Base-by-base conservation (phyloP, 2,329 filamentous ascomycete genomes). In the Fusarium miscanthi region DNA sequence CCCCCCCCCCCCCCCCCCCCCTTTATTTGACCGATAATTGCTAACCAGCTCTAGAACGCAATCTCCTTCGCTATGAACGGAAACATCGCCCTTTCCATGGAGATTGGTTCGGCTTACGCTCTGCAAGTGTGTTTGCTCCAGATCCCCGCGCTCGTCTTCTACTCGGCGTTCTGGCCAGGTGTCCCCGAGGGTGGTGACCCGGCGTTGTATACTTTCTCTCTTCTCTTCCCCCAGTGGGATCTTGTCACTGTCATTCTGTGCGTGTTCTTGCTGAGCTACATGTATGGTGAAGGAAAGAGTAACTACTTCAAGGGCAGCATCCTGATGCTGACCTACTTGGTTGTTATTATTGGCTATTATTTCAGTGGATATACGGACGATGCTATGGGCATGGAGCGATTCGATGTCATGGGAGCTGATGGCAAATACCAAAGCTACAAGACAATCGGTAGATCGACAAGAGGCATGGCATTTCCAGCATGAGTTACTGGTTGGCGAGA, bases 281-380 rank as follows among this genome's bases (percentile, higher is more conserved):
- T 99, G 86, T 97, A 98, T 77, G 94, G 95, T 57, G 96, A 99
- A 84, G 96, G 96, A 43, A 99, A 99, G 89, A 98, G 95, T 86
- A 99, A 99, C 83, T 99, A 99, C 83, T 99, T 99, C 90, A 99
- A 99, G 85, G 96, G 96, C 57, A 97, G 94, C 73, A 98, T 98
- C 76, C 87, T 99, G 58, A 90, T 98, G 72, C 85, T 99, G 56
- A 96, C 94, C 38, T 99, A 99, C 81, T 83, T 98, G 30, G 96
- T 98, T 33, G 94, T 99, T 53, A 86, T 98, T 33, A 89, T 94
- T 48, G 96, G 96, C 3, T 99, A 97, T 85, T 98, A 94, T 83
- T 92, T 97, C 66, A 94, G 94, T 58, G 86, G 89, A 33, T 90
- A 80, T 75, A 85, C 85, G 19, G 81, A 84, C 21, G 83, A 84